Base-by-base conservation (phyloP, 345 rosid genomes). In the Rhizophora mangle region DNA sequence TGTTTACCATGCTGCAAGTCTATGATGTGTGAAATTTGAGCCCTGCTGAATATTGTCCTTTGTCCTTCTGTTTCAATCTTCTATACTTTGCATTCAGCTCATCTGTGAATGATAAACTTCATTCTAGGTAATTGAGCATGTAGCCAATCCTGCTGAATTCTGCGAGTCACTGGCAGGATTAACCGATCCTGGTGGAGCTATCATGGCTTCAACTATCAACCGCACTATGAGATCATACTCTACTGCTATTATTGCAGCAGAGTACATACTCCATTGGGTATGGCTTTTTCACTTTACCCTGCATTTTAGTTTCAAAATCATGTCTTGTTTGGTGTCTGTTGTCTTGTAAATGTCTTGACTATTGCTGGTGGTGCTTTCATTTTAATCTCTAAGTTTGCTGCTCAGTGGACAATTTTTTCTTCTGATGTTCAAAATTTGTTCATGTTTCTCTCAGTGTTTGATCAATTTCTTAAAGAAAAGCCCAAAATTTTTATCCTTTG, bases 201-300 rank as follows among this genome's bases (percentile, higher is more conserved):
- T 86, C 13, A 66, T 95, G 68, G 67, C 90, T 69, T 92, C 99
- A 54, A 95, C 99, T 8, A 72, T 92, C 53, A 92, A 95, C 72
- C 96, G 96, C 20, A 79, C 96, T 37, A 81, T 95, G 88, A 82
- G 96, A 87, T 72, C 99, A 59, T 92, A 87, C 79, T 89, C 87
- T 43, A 77, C 98, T 65, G 85, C 96, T 72, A 92, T 95, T 64
- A 81, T 92, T 72, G 92, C 91, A 39, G 99, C 96, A 19, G 99
- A 95, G 79, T 85, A 95, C 81, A 76, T 95, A 73, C 89, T 92
- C 63, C 86, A 72, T 26, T 92, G 97, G 99, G 99, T 95, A 86
- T 54, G 67, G 57, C 67, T 37, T 36, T 53, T 60, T 24, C 51
- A 20, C 31, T 22, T 31, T 24, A 43, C 55, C 22, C 30, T 67